Percentiles rank a stretch among this genome's conserved stretches.
Conservation (phyloP, 2,329 filamentous ascomycete species). For the Fusarium nodosum region DNA sequence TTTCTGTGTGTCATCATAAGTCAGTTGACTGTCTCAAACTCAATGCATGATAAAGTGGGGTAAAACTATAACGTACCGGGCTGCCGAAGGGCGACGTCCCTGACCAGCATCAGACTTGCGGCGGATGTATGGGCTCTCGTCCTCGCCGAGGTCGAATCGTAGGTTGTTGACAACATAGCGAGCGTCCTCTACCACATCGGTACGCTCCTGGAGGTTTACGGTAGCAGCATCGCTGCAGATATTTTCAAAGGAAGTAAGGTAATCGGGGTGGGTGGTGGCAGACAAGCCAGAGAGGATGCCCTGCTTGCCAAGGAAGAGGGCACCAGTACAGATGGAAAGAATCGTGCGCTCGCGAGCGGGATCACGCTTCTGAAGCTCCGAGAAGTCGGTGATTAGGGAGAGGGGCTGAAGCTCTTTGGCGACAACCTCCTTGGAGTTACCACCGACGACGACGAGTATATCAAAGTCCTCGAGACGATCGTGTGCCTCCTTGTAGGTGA, state of each 20-base stretch:
- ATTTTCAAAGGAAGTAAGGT: slow-evolving; percentile 84
- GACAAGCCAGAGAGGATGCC: slow-evolving; percentile 83
- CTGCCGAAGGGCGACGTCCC: slow-evolving; percentile 69
- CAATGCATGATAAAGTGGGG: slow-evolving; percentile 47
- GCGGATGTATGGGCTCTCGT: slow-evolving; percentile 86
- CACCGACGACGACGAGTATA: slow-evolving; percentile 82
- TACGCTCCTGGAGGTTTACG: slow-evolving; percentile 79
- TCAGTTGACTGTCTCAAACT: slow-evolving; percentile 46
- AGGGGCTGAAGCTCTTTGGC: slow-evolving; percentile 78
- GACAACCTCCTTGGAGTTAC: slow-evolving; percentile 73
- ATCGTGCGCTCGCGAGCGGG: slow-evolving; percentile 84
- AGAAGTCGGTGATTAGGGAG: slow-evolving; percentile 79
- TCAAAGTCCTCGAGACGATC: slow-evolving; percentile 82
- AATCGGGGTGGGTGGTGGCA: slow-evolving; percentile 86
- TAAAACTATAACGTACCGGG: slow-evolving; percentile 63
- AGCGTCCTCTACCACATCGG: slow-evolving; percentile 83
- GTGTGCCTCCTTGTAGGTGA: slow-evolving; percentile 83
- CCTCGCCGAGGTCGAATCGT: slow-evolving; percentile 84
- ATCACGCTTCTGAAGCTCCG: slow-evolving; percentile 83
- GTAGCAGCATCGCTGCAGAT: slow-evolving; percentile 81
- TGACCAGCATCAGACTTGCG: slow-evolving; percentile 75
- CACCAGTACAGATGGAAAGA: slow-evolving; percentile 83
- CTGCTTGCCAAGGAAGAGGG: slow-evolving; percentile 80
- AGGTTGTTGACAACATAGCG: slow-evolving; percentile 93
- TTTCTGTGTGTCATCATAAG: slow-evolving; percentile 66